phyloP scores from a whole-genome alignment of 768 basidiomycete species.

The Asterophora lycoperdoides region DNA sequence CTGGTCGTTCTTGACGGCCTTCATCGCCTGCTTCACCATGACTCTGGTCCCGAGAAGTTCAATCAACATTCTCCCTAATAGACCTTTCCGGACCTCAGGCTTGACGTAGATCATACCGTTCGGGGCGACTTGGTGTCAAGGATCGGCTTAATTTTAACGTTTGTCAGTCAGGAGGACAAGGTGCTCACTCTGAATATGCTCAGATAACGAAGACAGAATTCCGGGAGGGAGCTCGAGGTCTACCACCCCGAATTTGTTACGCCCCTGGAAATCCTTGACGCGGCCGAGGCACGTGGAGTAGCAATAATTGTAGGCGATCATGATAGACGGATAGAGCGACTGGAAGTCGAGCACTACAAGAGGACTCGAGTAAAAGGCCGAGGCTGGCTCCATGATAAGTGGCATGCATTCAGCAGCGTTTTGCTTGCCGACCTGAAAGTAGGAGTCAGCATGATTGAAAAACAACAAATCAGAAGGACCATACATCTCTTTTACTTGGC shows the following conservation, averaged over 20 bases:
- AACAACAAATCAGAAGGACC: constrained; percentile 16
- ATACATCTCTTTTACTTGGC: constrained; percentile 80
- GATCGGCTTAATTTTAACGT: not conserved
- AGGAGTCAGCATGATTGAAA: constrained; percentile 1
- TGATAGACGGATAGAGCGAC: constrained; percentile 92
- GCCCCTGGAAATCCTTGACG: constrained; percentile 79
- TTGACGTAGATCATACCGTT: constrained; percentile 97
- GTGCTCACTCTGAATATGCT: constrained; percentile 69
- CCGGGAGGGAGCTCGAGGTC: constrained; percentile 67
- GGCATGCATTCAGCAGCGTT: constrained; percentile 97
- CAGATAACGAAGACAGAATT: constrained; percentile 61
- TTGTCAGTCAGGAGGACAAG: not conserved
- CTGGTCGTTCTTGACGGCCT: constrained; percentile 69
- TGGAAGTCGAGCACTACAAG: constrained; percentile 95
- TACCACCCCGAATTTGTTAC: constrained; percentile 82
- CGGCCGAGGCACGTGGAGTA: constrained; percentile 96
- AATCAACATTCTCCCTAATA: constrained; percentile 85
- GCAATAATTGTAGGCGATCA: constrained; percentile 98
- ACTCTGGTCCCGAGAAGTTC: constrained; percentile 93
- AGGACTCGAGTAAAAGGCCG: constrained; percentile 90
- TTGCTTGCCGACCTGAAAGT: constrained; percentile 80
- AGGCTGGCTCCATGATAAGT: constrained; percentile 90
- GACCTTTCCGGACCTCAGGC: constrained; percentile 72
- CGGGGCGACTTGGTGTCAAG: constrained; percentile 65
- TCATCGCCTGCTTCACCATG: constrained; percentile 99